A percentile compares a stretch with the other conserved stretches of the same genome.
Evolutionary conservation across 768 basidiomycete genomes (phyloP).

Genomic region (Boletus sp.): DNA sequence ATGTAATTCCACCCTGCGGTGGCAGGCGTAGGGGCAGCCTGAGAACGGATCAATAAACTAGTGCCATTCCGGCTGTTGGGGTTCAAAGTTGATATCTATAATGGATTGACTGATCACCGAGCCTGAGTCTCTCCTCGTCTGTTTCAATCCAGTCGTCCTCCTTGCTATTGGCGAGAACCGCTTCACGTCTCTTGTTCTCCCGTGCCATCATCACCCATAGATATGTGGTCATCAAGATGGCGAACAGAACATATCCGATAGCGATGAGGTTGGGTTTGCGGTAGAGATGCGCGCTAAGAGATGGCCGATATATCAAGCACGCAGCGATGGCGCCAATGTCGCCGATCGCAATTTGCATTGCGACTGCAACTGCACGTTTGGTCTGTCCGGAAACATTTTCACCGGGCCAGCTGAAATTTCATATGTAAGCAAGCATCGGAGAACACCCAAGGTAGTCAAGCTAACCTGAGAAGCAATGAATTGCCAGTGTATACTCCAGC

Average conservation of each 20-base stretch:
- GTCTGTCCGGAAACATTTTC: constrained; percentile 72
- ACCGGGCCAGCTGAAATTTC: constrained; percentile 47
- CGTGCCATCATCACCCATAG: constrained; percentile 48
- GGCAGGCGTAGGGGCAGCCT: no score
- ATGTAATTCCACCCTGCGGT: no score
- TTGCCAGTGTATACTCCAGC: constrained; percentile 59
- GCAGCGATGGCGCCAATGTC: constrained; percentile 60
- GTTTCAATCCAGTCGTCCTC: constrained; percentile 9
- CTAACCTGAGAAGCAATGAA: constrained; percentile 52
- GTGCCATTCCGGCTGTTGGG: no score
- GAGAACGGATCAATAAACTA: no score
- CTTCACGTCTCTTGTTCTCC: constrained; percentile 48
- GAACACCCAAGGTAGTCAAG: not conserved
- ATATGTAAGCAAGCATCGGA: not conserved
- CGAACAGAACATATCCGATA: constrained; percentile 57
- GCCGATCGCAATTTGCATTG: constrained; percentile 63
- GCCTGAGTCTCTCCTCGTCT: constrained; percentile 21
- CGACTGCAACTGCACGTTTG: constrained; percentile 60
- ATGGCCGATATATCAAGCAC: constrained; percentile 55
- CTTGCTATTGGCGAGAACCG: constrained; percentile 15
- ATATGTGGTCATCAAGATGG: constrained; percentile 41
- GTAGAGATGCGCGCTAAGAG: constrained; percentile 44
- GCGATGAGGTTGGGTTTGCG: constrained; percentile 57
- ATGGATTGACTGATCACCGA: constrained; percentile 31
- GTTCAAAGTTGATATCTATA: constrained; percentile 30